Evolutionary conservation across 2,329 filamentous ascomycete genomes (phyloP).

Genomic region (Calonectria hongkongensis): DNA sequence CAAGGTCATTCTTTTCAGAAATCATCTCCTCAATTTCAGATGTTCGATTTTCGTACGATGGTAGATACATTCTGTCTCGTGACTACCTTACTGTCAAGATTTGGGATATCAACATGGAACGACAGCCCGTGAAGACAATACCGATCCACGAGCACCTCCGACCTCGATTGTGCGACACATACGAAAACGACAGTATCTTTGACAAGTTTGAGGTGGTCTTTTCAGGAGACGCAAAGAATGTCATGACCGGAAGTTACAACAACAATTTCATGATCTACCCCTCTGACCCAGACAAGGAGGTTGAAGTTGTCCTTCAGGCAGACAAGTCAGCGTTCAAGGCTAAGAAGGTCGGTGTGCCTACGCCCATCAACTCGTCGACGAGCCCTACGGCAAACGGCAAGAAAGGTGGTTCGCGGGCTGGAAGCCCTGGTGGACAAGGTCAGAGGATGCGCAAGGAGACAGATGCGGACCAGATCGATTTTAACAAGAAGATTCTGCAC

Average conservation of each 20-base stretch:
- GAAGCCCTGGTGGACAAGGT: constrained; percentile 87
- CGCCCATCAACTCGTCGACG: constrained; percentile 90
- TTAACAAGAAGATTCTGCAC: constrained; percentile 99
- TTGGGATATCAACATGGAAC: constrained; percentile 99
- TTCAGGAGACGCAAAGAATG: constrained; percentile 97
- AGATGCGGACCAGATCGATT: constrained; percentile 99
- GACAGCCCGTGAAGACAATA: constrained; percentile 97
- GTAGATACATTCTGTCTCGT: constrained; percentile 96
- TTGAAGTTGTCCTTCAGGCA: constrained; percentile 96
- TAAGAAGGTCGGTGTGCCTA: constrained; percentile 99
- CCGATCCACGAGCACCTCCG: constrained; percentile 98
- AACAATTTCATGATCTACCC: constrained; percentile 99
- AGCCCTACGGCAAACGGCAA: constrained; percentile 86
- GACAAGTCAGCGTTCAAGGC: constrained; percentile 99
- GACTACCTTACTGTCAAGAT: constrained; percentile 99
- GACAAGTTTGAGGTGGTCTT: constrained; percentile 99
- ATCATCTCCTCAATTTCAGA: constrained; percentile 99
- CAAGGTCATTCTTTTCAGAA: constrained; percentile 99
- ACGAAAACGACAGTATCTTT: constrained; percentile 99
- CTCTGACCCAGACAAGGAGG: constrained; percentile 95
- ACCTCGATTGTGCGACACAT: constrained; percentile 96
- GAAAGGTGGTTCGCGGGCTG: constrained; percentile 91
- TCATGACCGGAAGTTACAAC: constrained; percentile 99
- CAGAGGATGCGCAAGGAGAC: constrained; percentile 99
- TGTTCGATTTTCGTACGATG: constrained; percentile 97